Evolutionary conservation across 257 asterid species (phyloP).

Genomic region (Nemophila menziesii): DNA sequence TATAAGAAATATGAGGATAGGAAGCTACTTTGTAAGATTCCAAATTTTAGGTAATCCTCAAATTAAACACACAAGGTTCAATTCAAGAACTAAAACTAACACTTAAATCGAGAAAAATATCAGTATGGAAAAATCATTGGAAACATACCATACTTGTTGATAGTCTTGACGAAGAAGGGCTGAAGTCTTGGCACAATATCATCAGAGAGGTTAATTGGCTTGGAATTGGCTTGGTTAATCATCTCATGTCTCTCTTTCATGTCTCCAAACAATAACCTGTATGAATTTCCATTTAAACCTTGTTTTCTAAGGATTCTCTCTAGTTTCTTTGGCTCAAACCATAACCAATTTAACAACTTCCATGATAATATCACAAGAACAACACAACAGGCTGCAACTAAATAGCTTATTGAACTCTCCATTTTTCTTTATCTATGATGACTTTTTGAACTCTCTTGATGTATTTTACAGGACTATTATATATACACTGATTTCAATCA

Average conservation of each 20-base stretch:
- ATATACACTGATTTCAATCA: no score
- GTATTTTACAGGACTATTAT: no score
- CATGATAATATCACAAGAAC: conserved; percentile 4
- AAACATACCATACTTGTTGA: conserved; percentile 15
- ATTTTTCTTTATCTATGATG: no score
- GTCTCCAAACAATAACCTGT: conserved; percentile 7
- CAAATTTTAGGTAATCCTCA: no score
- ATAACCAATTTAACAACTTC: conserved; percentile 1
- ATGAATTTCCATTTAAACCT: conserved; percentile 9
- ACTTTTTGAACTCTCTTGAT: no score
- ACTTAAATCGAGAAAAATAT: no score
- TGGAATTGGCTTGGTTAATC: conserved; percentile 4
- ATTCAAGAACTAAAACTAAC: no score
- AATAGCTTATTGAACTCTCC: not conserved
- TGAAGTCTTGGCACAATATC: conserved; percentile 18
- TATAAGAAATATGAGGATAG: no score
- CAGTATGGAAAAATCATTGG: no score
- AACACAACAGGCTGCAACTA: not conserved
- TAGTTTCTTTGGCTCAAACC: conserved; percentile 8
- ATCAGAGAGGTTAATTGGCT: conserved; percentile 16
- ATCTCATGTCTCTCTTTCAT: conserved; percentile 3
- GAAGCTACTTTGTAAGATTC: no score
- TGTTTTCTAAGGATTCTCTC: conserved; percentile 6
- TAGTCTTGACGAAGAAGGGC: conserved; percentile 7
- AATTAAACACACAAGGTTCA: no score